phyloP scores from a whole-genome alignment of 176 grass and related monocot species.

The Ananas comosus region DNA sequence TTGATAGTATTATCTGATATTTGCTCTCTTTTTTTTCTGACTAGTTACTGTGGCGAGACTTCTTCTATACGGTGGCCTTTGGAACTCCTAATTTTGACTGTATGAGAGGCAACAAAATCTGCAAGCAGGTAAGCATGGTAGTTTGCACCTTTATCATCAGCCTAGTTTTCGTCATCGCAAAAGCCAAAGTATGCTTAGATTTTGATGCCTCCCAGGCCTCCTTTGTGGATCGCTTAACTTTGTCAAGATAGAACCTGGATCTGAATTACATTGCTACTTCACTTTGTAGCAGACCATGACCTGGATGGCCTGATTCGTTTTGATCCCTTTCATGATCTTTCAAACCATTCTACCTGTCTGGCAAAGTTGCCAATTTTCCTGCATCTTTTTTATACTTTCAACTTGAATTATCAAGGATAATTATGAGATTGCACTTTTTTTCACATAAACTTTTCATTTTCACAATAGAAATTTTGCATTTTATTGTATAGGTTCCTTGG shows the following conservation, averaged over 20 bases:
- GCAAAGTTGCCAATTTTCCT: neutral
- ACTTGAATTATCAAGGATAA: neutral
- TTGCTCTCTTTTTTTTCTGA: neutral
- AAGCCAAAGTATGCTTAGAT: neutral
- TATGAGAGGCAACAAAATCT: constrained; percentile 83
- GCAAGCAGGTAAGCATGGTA: constrained; percentile 47
- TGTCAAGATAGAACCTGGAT: neutral
- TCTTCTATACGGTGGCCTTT: constrained; percentile 82
- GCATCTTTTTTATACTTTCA: neutral
- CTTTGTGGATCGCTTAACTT: too few relatives aligned
- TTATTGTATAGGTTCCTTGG: constrained; percentile 65
- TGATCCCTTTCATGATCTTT: too few relatives aligned
- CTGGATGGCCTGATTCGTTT: too few relatives aligned
- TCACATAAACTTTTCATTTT: neutral
- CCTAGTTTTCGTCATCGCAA: neutral
- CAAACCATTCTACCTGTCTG: neutral
- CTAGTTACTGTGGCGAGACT: constrained; percentile 70
- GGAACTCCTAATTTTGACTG: constrained; percentile 75
- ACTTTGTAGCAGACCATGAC: too few relatives aligned
- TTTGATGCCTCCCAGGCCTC: neutral
- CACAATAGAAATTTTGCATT: neutral
- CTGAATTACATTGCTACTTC: neutral
- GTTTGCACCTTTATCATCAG: neutral
- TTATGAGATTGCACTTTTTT: neutral
- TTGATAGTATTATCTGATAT: neutral